Evolutionary conservation across 768 basidiomycete genomes (phyloP), one percentile per base, ranked within the genome.

Genomic region (Podaxis sp.): DNA sequence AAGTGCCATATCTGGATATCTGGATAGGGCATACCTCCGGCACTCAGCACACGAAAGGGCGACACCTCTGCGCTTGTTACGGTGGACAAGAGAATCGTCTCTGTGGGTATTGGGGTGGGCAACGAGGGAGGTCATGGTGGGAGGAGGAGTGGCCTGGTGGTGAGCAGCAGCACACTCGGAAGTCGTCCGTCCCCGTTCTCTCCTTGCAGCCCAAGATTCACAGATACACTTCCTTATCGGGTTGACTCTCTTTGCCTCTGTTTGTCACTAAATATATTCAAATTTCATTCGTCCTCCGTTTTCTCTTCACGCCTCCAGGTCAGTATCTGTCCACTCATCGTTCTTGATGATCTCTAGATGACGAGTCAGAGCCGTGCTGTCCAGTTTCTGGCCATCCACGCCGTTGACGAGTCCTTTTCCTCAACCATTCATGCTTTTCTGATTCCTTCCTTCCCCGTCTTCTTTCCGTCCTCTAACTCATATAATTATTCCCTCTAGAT

Each of bases 351-450:
- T 62, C 62, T 65, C 61, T 77, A 81, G 80, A 82, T 83, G 81
- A 82, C 91, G 91, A 93, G 92, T 94, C 92, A 78, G 92, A 93
- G 74, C 70, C 69, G 71, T 71, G 66, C 69, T 62, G 69, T 66
- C 77, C 82, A 86, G 86, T 82, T 86, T 84, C 86, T 84, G 82
- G 79, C 72, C 74, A 68, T 66, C 64, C 66, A 65, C 66, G 61
- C 72, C 75, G 63, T 69, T 88, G 91, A 91, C 83, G 90, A 92
- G 67, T 76, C 77, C 72, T 74, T 70, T 58, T 48, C 73, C 69
- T 79, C 77, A 89, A 89, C 91, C 91, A 93, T 94, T 94, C 92
- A 94, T 93, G 92, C 91, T 79, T 88, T 79, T 77, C 92, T 93
- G 92, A 93, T 37, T 60, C 57, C 47, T 46, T 50, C 58, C 64